Base-by-base conservation (phyloP, 1,284 basidiomycete species). In the Amylostereum areolatum region DNA sequence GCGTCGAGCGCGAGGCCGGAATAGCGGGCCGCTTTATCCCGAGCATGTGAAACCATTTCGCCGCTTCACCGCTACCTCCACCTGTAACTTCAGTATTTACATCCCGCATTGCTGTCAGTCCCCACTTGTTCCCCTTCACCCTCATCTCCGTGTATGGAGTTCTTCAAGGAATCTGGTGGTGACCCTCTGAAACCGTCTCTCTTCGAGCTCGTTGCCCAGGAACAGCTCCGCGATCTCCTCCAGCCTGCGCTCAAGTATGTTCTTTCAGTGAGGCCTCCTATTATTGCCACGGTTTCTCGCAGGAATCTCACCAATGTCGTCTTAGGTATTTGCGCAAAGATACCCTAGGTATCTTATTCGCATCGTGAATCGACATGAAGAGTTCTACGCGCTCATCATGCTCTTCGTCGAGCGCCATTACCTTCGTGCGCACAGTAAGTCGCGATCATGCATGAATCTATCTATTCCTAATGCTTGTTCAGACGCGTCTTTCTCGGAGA, bases 171-270 rank as follows among this genome's bases (percentile, higher is more conserved):
- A 59, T 70, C 81, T 3, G 84, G 85, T 31, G 74, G 75, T 5
- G 84, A 90, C 60, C 78, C 84, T 10, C 68, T 85, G 45, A 85
- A 90, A 51, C 97, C 97, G 0, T 95, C 93, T 8, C 74, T 99
- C 42, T 99, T 98, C 62, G 97, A 99, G 68, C 81, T 99, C 3
- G 77, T 97, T 28, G 95, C 95, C 1, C 93, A 98, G 66, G 94
- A 97, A 55, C 96, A 99, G 66, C 80, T 99, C 25, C 74, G 88
- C 52, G 91, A 95, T 58, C 77, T 98, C 1, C 77, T 99, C 25
- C 94, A 97, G 59, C 97, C 97, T 5, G 95, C 96, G 10, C 72
- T 97, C 59, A 93, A 96, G 66, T 99, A 99, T 72, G 86, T 97
- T 48, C 72, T 99, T 41, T 90, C 89, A 49, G 93, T 94, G 62